These are phyloP conservation scores for Camillea tinctor DNA, from an alignment of 2,329 filamentous ascomycete species.

Conservation along the genomic window DNA sequence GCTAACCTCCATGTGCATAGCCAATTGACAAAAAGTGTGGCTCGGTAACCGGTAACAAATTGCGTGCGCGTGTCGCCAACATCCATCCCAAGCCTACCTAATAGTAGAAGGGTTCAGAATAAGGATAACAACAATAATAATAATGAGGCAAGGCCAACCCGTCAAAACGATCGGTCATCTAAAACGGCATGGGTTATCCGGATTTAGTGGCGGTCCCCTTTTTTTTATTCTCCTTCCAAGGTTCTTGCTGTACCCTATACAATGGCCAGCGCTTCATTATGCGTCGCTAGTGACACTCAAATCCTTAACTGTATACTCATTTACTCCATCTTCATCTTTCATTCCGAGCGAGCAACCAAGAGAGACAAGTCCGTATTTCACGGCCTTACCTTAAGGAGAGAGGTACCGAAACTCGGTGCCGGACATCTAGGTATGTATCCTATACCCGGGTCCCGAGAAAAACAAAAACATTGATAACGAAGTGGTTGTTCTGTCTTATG, in stretches of 20 bases:
- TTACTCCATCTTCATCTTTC: too few relatives aligned
- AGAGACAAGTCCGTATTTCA: too few relatives aligned
- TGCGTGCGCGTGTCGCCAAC: background rate
- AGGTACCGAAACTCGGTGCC: background rate
- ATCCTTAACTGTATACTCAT: too few relatives aligned
- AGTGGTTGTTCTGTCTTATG: background rate
- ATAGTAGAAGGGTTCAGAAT: background rate
- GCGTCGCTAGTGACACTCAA: background rate
- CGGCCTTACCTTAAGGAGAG: too few relatives aligned
- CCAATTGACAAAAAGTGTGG: background rate
- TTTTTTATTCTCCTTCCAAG: background rate
- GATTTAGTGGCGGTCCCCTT: background rate
- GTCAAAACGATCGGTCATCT: background rate
- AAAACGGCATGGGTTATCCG: background rate
- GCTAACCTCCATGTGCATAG: too few relatives aligned
- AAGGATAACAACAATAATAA: background rate
- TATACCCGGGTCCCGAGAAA: background rate
- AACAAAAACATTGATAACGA: background rate
- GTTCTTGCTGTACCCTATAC: background rate
- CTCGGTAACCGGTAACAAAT: background rate
- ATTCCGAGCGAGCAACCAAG: too few relatives aligned
- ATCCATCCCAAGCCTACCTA: background rate
- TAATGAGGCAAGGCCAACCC: too few relatives aligned
- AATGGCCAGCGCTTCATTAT: background rate
- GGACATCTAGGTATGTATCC: background rate